Base-by-base conservation (phyloP, 768 basidiomycete genomes). In the Tremella yokohamensis region DNA sequence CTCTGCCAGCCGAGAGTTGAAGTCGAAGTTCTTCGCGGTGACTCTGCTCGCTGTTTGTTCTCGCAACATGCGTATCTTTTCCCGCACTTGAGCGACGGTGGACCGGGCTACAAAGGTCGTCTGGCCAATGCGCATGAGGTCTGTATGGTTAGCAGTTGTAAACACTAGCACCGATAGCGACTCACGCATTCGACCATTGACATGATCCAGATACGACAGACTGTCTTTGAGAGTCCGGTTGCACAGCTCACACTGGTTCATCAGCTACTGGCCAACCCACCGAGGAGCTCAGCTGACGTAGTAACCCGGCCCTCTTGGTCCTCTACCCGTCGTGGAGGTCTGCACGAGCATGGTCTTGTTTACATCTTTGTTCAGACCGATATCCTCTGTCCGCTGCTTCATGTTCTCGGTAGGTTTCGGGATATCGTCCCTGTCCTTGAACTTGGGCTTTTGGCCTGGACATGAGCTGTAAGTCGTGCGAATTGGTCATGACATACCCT, bases 341-440 rank as follows among this genome's bases (percentile, higher is more conserved):
- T 89, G 85, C 11, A 99, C 92, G 59, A 99, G 87, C 83, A 93
- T 88, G 0, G 89, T 94, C 82, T 97, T 98, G 68, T 83, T 83
- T 34, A 97, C 82, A 77, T 98, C 96, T 80, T 93, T 96, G 69
- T 96, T 90, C 22, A 99, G 84, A 53, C 90, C 91, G 8, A 99
- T 80, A 20, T 88, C 83, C 0, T 77, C 80, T 38, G 91, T 91
- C 45, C 96, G 87, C 65, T 85, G 86, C 73, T 96, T 85, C 85
- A 97, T 88, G 56, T 90, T 83, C 68, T 96, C 86, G 2, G 92
- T 98, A 1, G 96, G 89, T 72, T 91, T 93, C 0, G 96, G 94
- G 1, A 94, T 77, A 65, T 94, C 89, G 39, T 87, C 62, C 29
- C 29, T 34, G 8, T 40, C 20, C 22, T 48, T 52, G 20, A 51